Evolutionary conservation across 371 early-diverging fungal genomes (phyloP), one percentile per base, ranked within the genome.

Genomic region (Parasitella parasitica): DNA sequence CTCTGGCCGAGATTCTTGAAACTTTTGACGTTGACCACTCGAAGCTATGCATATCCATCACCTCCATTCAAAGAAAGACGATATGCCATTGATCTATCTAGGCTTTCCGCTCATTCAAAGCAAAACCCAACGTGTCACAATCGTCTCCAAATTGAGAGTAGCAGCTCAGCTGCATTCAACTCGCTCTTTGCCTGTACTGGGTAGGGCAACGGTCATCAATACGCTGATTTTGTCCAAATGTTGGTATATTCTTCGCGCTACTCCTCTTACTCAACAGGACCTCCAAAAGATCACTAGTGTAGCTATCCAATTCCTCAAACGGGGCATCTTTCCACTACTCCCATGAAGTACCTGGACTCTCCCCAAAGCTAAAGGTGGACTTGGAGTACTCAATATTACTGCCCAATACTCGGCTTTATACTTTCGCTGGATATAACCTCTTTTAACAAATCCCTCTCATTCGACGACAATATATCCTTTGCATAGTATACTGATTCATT

Each of bases 181-280:
- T 27, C 56, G 63, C 8, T 13, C 24, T 9, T 38, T 67, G 2
- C 61, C 58, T 3, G 0, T 67, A 11, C 24, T 38, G 12, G 67
- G 63, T 24, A n/a, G 63, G 4, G 59, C 52, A 5, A 68, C 63
- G 0, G 54, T 59, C 6, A n/a, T 54, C 27, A 58, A 59, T 32
- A 54, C 41, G 1, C 32, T 68, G 18, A 38, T 60, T 4, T 35
- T 68, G 2, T 59, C 56, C 1, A 27, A 39, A 30, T 18, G 56
- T 15, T 63, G 63, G 59, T 54, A 62, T 62, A 51, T 62, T 11
- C 11, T 53, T 35, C 35, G 22, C 9, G 36, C 20, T 22, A 52
- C 24, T 3, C 11, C 48, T 4, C 27, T 22, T 38, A 38, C 38
- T 15, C 38, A 5, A 3, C 15, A 9, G 3, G 11, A 38, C n/a